phyloP scores from a whole-genome alignment of 768 basidiomycete species.

The Boletus bicolor region DNA sequence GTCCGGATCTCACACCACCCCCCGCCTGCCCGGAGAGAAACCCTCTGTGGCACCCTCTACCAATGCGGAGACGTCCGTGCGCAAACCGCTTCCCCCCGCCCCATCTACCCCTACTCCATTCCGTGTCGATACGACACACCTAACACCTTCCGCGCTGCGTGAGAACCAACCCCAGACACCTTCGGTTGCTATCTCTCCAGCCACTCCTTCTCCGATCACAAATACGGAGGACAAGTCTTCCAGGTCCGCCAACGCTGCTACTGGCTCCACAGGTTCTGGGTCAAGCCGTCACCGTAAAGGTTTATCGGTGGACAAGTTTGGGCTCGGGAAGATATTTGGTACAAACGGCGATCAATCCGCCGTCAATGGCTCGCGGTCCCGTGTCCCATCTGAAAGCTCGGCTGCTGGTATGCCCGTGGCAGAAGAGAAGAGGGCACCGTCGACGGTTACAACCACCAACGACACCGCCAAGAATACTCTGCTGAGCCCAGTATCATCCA shows the following conservation, averaged over 20 bases:
- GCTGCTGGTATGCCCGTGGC: slow-evolving; percentile 18
- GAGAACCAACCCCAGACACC: slow-evolving; percentile 30
- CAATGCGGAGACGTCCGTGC: slow-evolving; percentile 5
- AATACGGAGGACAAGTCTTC: slow-evolving; percentile 27
- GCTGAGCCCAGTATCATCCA: slow-evolving; percentile 35
- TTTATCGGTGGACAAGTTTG: slow-evolving; percentile 76
- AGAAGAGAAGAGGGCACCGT: slow-evolving; percentile 18
- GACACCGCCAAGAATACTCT: slow-evolving; percentile 31
- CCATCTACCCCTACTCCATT: slow-evolving; percentile 20
- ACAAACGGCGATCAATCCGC: slow-evolving; percentile 34
- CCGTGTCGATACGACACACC: slow-evolving; percentile 21
- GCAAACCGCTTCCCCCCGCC: slow-evolving; percentile 33
- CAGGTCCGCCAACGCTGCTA: slow-evolving; percentile 27
- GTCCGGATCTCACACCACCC: slow-evolving; percentile 11
- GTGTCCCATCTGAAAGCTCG: slow-evolving; percentile 44
- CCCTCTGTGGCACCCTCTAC: slow-evolving; percentile 9
- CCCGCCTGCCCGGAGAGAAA: slow-evolving; percentile 19
- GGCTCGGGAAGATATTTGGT: slow-evolving; percentile 72
- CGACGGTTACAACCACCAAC: slow-evolving; percentile 2
- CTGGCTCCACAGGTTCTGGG: slow-evolving; percentile 37
- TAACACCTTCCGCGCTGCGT: slow-evolving; percentile 25
- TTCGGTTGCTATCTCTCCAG: slow-evolving; percentile 38
- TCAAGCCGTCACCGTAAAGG: slow-evolving; percentile 61
- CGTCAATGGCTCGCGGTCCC: slow-evolving; percentile 35
- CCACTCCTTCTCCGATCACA: slow-evolving; percentile 38